Evolutionary conservation across 2,329 filamentous ascomycete genomes (phyloP).

Genomic region (Alternaria gaisen): DNA sequence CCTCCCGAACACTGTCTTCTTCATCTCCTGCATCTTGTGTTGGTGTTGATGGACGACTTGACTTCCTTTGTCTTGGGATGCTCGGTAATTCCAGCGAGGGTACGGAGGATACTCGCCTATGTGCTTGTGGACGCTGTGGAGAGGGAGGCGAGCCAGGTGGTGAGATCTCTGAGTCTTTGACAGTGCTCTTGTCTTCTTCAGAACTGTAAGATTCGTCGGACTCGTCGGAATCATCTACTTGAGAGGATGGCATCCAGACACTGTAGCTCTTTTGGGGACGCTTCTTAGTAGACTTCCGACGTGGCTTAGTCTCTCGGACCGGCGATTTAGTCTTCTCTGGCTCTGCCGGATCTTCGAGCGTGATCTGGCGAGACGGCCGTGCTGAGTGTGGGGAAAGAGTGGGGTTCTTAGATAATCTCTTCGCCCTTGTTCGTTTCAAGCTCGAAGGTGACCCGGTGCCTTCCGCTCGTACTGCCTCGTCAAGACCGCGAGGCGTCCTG

Average conservation of each 20-base stretch:
- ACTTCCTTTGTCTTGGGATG: constrained; percentile 56
- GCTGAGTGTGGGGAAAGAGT: constrained; percentile 40
- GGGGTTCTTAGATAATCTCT: constrained; percentile 46
- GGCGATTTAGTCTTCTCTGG: constrained; percentile 19
- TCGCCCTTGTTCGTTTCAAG: constrained; percentile 52
- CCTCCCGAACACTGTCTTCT: constrained; percentile 21
- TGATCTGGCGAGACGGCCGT: constrained; percentile 47
- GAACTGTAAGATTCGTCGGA: constrained; percentile 22
- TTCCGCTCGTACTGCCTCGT: constrained; percentile 48
- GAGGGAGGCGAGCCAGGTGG: constrained; percentile 35
- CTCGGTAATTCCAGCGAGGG: constrained; percentile 57
- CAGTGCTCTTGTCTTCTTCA: constrained; percentile 39
- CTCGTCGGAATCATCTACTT: constrained; percentile 46
- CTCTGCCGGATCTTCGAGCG: constrained; percentile 44
- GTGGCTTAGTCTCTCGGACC: constrained; percentile 31
- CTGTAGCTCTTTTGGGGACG: constrained; percentile 54
- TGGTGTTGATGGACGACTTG: constrained; percentile 51
- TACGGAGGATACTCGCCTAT: constrained; percentile 59
- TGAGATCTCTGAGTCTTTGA: constrained; percentile 27
- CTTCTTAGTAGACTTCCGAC: constrained; percentile 45
- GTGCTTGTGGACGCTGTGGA: constrained; percentile 48
- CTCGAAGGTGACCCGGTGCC: constrained; percentile 42
- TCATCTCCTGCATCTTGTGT: constrained; percentile 28
- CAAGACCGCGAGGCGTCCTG: constrained; percentile 47
- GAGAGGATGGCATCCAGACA: constrained; percentile 59